Percentiles rank a stretch among this genome's conserved stretches.
These are phyloP conservation scores for Lentinula aciculospora DNA, from an alignment of 768 basidiomycete species.

Conservation along the genomic window DNA sequence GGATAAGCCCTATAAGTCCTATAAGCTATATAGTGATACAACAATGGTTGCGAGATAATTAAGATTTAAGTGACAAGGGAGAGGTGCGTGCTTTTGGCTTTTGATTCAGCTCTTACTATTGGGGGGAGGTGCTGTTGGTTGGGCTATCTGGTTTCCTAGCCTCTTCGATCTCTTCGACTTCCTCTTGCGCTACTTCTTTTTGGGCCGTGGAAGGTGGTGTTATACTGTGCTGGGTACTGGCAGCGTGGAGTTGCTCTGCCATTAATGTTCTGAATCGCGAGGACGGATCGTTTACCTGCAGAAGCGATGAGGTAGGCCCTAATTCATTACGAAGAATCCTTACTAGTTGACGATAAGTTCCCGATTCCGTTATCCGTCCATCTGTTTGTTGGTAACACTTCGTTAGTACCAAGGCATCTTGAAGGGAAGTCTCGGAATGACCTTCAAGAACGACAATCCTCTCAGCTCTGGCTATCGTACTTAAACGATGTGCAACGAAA, in stretches of 20 bases:
- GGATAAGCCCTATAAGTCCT: not conserved
- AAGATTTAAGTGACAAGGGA: not conserved
- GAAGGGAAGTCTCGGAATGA: constrained; percentile 18
- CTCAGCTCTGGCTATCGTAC: constrained; percentile 87
- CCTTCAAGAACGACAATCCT: constrained; percentile 87
- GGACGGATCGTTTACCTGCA: constrained; percentile 42
- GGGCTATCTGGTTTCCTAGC: not conserved
- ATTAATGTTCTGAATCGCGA: constrained; percentile 84
- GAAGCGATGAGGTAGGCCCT: constrained; percentile 8
- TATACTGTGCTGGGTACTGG: not conserved
- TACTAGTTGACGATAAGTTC: constrained; percentile 70
- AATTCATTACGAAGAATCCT: constrained; percentile 30
- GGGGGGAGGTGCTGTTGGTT: not conserved
- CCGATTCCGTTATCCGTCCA: constrained; percentile 77
- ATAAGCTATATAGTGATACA: not conserved
- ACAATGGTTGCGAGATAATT: not conserved
- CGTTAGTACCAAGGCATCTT: not conserved
- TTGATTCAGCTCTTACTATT: not conserved
- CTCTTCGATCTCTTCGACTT: not conserved
- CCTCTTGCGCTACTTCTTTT: not conserved
- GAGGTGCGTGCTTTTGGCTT: not conserved
- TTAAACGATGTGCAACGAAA: constrained; percentile 85
- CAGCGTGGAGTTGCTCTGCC: constrained; percentile 78
- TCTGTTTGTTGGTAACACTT: constrained; percentile 34
- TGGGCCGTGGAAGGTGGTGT: not conserved